Evolutionary conservation across 108 stramenopile genomes (phyloP).

Genomic region (Skeletonema tropicum): DNA sequence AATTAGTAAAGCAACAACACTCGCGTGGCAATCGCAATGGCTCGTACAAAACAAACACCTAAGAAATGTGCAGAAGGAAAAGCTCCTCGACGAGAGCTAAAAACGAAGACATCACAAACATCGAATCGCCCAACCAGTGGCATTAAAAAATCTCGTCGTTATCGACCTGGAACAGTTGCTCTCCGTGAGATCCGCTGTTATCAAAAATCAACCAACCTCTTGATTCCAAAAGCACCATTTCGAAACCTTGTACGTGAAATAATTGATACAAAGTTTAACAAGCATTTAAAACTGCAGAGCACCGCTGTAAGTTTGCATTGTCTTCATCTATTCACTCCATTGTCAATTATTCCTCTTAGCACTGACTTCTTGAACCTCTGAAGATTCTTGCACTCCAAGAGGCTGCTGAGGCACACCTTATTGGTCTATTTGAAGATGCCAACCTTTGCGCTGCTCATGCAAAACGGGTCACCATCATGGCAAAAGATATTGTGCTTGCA

Average conservation of each 20-base stretch:
- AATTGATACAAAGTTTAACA: conserved; percentile 77
- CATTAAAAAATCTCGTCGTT: conserved; percentile 82
- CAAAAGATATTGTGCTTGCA: conserved; percentile 72
- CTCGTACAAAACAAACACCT: too few relatives aligned
- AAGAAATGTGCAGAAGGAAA: neutral
- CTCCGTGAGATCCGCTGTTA: conserved; percentile 91
- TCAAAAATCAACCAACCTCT: conserved; percentile 79
- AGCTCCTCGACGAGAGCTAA: neutral
- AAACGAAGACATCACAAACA: neutral
- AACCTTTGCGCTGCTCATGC: conserved; percentile 96
- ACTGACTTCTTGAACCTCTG: neutral
- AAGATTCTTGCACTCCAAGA: conserved; percentile 61
- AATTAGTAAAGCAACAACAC: neutral
- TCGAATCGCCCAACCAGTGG: neutral
- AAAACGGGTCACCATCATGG: conserved; percentile 94
- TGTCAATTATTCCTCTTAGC: neutral
- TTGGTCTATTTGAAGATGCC: conserved; percentile 92
- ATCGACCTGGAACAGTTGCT: conserved; percentile 86
- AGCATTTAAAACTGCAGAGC: conserved; percentile 85
- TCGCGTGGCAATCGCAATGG: neutral
- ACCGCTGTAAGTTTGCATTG: conserved; percentile 62
- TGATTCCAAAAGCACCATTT: conserved; percentile 88
- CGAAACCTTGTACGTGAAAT: conserved; percentile 89
- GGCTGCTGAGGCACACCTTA: conserved; percentile 87
- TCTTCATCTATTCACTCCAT: neutral